These are phyloP conservation scores for Gossypium arboreum DNA, from an alignment of 345 rosid species.

Conservation along the genomic window DNA sequence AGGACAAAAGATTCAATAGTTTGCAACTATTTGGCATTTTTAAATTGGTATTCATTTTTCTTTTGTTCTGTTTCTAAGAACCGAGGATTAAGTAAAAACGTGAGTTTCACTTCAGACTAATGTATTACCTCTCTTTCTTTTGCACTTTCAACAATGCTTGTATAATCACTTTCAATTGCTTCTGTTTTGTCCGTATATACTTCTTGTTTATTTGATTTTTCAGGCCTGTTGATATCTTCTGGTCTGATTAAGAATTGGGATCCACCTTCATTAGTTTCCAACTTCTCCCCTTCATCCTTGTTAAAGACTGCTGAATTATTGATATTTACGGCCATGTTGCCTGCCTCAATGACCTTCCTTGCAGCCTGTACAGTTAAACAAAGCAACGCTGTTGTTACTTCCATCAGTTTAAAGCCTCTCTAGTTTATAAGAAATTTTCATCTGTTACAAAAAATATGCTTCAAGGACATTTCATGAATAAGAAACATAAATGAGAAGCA, in stretches of 20 bases:
- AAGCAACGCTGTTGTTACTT: constrained; percentile 3
- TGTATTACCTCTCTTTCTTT: constrained; percentile 31
- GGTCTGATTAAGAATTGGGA: constrained; percentile 7
- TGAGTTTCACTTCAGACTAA: background rate
- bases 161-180: constrained; percentile 3
- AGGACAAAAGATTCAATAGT: background rate
- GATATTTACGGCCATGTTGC: background rate
- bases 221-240: background rate
- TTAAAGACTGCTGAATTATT: constrained; percentile 7
- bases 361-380: constrained; percentile 30
- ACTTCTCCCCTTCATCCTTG: constrained; percentile 6
- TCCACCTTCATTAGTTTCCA: constrained; percentile 11
- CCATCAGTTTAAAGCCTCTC: background rate
- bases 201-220: constrained; percentile 15
- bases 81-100: background rate
- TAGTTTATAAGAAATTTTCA: background rate
- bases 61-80: background rate
- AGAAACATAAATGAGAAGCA: background rate
- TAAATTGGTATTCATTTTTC: background rate
- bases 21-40: background rate
- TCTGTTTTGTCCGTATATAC: constrained; percentile 13
- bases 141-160: constrained; percentile 11
- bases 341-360: constrained; percentile 11
- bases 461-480: background rate
- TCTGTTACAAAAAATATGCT: background rate